Conservation (phyloP, 139 green algal genomes). For the Chlorella sp. region DNA sequence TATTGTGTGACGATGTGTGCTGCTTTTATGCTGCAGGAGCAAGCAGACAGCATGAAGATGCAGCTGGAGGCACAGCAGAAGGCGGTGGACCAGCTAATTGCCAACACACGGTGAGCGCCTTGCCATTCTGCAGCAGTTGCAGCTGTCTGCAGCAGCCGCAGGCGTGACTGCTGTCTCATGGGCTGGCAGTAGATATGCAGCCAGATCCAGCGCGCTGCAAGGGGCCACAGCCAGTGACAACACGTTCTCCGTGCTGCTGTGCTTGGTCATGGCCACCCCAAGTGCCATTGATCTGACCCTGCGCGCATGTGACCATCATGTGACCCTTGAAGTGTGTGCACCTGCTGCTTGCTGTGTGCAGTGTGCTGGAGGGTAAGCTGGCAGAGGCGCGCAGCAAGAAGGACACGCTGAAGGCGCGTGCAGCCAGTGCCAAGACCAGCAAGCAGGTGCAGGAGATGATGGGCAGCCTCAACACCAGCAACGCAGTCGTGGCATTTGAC, state of each 20-base stretch:
- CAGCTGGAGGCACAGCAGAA: conserved; percentile 86
- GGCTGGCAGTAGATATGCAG: no score
- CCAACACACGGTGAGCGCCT: conserved; percentile 70
- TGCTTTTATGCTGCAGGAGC: conserved; percentile 51
- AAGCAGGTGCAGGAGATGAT: conserved; percentile 43
- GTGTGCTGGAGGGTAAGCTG: conserved; percentile 88
- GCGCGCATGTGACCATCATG: no score
- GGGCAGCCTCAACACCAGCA: conserved; percentile 74
- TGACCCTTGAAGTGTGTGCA: no score
- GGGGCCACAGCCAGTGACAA: background rate
- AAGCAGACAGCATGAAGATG: conserved; percentile 70
- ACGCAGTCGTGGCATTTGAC: conserved; percentile 86
- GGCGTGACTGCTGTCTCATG: background rate
- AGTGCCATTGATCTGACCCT: background rate
- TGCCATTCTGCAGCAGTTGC: background rate
- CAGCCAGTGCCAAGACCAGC: conserved; percentile 75
- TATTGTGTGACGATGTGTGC: background rate
- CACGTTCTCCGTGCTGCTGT: background rate
- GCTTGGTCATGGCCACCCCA: background rate
- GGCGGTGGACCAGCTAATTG: conserved; percentile 84
- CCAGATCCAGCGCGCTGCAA: no score
- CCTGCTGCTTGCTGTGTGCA: conserved; percentile 32
- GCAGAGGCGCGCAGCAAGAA: conserved; percentile 96
- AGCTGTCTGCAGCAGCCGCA: background rate
- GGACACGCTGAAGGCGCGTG: conserved; percentile 98